Base-by-base conservation (phyloP, 805 yeast genomes). In the Pichia membranifaciens region DNA sequence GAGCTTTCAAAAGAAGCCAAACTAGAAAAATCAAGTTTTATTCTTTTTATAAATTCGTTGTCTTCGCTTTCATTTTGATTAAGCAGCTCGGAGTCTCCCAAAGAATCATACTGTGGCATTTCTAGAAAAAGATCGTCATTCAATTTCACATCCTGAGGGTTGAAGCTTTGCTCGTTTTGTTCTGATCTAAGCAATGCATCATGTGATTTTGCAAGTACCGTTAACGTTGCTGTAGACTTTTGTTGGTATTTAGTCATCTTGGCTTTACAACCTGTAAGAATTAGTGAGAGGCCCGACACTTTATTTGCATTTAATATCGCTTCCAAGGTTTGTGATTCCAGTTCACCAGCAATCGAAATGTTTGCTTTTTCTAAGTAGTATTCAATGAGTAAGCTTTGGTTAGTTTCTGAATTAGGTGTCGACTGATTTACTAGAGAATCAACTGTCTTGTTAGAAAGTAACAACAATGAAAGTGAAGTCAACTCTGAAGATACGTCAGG, bases 241-340 rank as follows among this genome's bases (percentile, higher is more conserved):
- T 74, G 73, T 66, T 91, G 98, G 62, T 71, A 87, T 62, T 86
- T 86, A 4, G 98, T 91, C 59, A 93, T 74, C 60, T 81, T 84
- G 9, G 96, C 96, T 55, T 81, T 81, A 47, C 93, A 86, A 54
- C 98, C 98, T 1, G 97, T 85, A 40, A 91, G 67, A 0, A 82
- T 76, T 53, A 82, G 76, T 43, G 76, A 68, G 41, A 88, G 72
- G 1, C 78, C 75, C 0, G 89, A 79, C 10, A 83, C 59, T 13
- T 75, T 73, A 38, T 78, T 75, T 2, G 82, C 87, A 51, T 74
- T 74, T 1, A 68, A 64, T 51, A 86, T 67, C 4, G 78, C 71
- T 7, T 81, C 79, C 20, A 74, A 64, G 1, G 84, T 73, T 31
- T 81, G 61, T 52, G 79, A 77, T 58, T 86, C 95, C 21, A 84